Conservation (phyloP, 129 eudicot species). For the Centrapalus pauciflorus region DNA sequence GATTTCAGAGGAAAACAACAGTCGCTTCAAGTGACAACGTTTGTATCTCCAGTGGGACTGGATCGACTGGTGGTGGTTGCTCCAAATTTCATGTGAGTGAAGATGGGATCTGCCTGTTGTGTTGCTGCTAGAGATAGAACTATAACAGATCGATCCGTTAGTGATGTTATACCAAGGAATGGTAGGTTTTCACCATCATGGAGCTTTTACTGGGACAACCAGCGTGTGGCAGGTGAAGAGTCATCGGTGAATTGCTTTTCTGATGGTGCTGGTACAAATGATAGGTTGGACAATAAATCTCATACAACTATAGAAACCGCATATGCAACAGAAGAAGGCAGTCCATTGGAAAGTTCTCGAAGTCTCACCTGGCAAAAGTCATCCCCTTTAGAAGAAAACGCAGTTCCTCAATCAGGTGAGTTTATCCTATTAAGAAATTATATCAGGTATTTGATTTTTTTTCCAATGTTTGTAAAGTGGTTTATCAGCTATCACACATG, state of each 20-base stretch:
- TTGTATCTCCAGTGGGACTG: slow-evolving; percentile 15
- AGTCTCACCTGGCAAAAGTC: slow-evolving; percentile 69
- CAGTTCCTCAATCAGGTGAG: slow-evolving; percentile 35
- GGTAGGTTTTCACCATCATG: slow-evolving; percentile 83
- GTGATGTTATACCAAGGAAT: slow-evolving; percentile 64
- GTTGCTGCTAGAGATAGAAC: slow-evolving; percentile 93
- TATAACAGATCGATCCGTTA: slow-evolving; percentile 55
- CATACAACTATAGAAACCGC: slow-evolving; percentile 58
- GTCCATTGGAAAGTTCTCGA: slow-evolving; percentile 76
- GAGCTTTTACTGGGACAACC: slow-evolving; percentile 98
- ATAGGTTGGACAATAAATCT: slow-evolving; percentile 60
- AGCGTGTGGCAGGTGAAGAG: slow-evolving; percentile 94
- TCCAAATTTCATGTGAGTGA: slow-evolving; percentile 33
- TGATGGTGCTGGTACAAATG: slow-evolving; percentile 43
- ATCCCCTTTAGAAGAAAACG: slow-evolving; percentile 49
- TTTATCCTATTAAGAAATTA: not conserved
- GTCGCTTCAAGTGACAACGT: slow-evolving; percentile 18
- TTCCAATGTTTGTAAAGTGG: not conserved
- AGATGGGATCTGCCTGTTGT: slow-evolving; percentile 96
- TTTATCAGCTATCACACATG: not conserved
- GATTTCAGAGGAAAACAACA: slow-evolving; percentile 6
- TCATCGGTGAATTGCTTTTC: slow-evolving; percentile 52
- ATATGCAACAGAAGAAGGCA: slow-evolving; percentile 82
- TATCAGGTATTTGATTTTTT: not conserved
- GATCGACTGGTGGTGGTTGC: slow-evolving; percentile 21